These are phyloP conservation scores for Phytophthora chlamydospora DNA, from an alignment of 352 stramenopile genomes.

Conservation along the genomic window DNA sequence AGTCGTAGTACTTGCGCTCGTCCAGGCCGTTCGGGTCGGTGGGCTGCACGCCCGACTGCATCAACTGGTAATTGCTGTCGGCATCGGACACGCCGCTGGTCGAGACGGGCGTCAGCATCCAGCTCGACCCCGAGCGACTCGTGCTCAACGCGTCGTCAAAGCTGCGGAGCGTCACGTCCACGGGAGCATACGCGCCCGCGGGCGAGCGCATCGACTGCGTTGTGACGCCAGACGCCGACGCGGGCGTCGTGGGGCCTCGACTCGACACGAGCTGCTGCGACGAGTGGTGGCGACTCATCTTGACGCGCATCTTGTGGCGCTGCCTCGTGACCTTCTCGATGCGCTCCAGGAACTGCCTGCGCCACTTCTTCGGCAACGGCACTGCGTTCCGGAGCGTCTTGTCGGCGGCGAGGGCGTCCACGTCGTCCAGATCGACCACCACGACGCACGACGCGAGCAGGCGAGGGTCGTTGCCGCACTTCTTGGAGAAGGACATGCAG, in stretches of 20 bases:
- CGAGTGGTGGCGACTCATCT: constrained; percentile 41
- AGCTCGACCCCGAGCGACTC: constrained; percentile 50
- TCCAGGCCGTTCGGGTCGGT: constrained; percentile 39
- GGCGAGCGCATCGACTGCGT: constrained; percentile 41
- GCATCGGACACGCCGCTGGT: constrained; percentile 23
- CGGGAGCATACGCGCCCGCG: constrained; percentile 27
- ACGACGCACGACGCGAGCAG: constrained; percentile 65
- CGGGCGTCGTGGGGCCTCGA: constrained; percentile 46
- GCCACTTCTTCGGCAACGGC: constrained; percentile 73
- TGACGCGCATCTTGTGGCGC: constrained; percentile 65
- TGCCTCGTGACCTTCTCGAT: constrained; percentile 76
- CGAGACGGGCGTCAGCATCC: constrained; percentile 36
- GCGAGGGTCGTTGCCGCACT: constrained; percentile 56
- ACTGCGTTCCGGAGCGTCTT: constrained; percentile 66
- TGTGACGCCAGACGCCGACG: constrained; percentile 35
- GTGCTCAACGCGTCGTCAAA: constrained; percentile 50
- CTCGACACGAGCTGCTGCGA: constrained; percentile 34
- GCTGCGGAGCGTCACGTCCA: constrained; percentile 42
- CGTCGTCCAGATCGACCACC: constrained; percentile 69
- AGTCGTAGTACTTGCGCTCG: constrained; percentile 69
- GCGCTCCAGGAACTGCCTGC: constrained; percentile 73
- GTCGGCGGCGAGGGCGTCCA: constrained; percentile 54
- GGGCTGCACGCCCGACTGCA: constrained; percentile 29
- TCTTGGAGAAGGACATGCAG: constrained; percentile 55
- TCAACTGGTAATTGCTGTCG: constrained; percentile 39